Percentiles rank a stretch among this genome's conserved stretches.
These are phyloP conservation scores for Secale cereale DNA, from an alignment of 176 grass and related monocot genomes.

Conservation along the genomic window DNA sequence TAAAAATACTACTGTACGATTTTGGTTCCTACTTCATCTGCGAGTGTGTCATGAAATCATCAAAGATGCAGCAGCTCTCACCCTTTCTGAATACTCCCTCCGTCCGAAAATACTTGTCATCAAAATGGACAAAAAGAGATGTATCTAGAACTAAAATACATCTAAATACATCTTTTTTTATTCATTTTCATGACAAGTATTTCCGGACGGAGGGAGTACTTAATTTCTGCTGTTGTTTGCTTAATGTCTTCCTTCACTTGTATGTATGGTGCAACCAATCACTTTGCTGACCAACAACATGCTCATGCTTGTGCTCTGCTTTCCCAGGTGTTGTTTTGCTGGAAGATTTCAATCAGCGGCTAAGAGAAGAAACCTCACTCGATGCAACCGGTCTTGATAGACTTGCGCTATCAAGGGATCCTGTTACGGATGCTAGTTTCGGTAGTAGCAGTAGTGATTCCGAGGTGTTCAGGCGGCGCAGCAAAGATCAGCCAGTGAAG, in stretches of 20 bases:
- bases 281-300: too few relatives aligned
- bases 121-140: too few relatives aligned
- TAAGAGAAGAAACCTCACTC: background rate
- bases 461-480: background rate
- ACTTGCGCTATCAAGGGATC: slow-evolving; percentile 31
- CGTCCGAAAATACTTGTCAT: too few relatives aligned
- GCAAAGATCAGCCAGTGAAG: background rate
- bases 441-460: background rate
- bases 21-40: background rate
- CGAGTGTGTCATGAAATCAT: too few relatives aligned
- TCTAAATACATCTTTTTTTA: too few relatives aligned
- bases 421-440: background rate
- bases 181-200: too few relatives aligned
- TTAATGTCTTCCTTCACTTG: too few relatives aligned
- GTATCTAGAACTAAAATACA: too few relatives aligned
- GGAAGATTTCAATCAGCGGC: slow-evolving; percentile 40
- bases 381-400: slow-evolving; percentile 33
- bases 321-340: slow-evolving; percentile 56
- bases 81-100: background rate
- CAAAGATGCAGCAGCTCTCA: background rate
- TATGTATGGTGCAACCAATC: too few relatives aligned
- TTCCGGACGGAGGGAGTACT: too few relatives aligned
- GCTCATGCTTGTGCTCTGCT: background rate
- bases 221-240: too few relatives aligned
- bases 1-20: background rate